Base-by-base conservation (phyloP, 805 yeast species). In the Babjeviella inositovora region DNA sequence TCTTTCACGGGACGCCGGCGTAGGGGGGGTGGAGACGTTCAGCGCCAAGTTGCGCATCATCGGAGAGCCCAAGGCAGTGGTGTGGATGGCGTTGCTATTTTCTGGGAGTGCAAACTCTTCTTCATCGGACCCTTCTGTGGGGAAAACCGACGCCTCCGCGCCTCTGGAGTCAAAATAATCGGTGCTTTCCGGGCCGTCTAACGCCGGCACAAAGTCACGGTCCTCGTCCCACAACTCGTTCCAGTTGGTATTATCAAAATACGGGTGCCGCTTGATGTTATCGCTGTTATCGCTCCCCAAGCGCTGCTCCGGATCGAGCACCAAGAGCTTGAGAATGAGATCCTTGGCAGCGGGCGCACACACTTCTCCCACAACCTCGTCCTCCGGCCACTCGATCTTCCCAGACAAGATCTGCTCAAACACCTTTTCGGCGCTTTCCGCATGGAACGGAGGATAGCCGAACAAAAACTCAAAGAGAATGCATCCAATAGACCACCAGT, bases 401-500 rank as follows among this genome's bases (percentile, higher is more conserved):
- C 87, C 72, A 11, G 47, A 57, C 25, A 84, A 51, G 23, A 92
- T 87, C 32, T 84, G 84, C 25, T 70, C 65, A 43, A 90, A 90
- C 0, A 90, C 93, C 28, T 58, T 53, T 19, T 75, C 79, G 0
- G 95, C 90, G 2, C 82, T 61, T 4, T 56, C 54, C 2, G 77
- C 93, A 43, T 80, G 90, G 45, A 90, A 90, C 3, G 99, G 99
- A 2, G 99, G 95, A 42, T 70, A 79, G 0, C 98, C 98, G 43
- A 75, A 79, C 19, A 82, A 41, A 40, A 90, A 75, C 47, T 90
- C 99, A 53, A 87, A 90, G 27, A 87, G 48, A 8, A 90, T 82
- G 45, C 97, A 87, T 0, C 99, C 99, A 16, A 87, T 66, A 2
- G 97, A 81, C 99, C 99, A 90, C 98, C 98, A 85, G 50, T 85